A percentile compares a stretch with the other conserved stretches of the same genome.
These are phyloP conservation scores for Primulina eburnea DNA, from an alignment of 257 asterid species.

Conservation along the genomic window DNA sequence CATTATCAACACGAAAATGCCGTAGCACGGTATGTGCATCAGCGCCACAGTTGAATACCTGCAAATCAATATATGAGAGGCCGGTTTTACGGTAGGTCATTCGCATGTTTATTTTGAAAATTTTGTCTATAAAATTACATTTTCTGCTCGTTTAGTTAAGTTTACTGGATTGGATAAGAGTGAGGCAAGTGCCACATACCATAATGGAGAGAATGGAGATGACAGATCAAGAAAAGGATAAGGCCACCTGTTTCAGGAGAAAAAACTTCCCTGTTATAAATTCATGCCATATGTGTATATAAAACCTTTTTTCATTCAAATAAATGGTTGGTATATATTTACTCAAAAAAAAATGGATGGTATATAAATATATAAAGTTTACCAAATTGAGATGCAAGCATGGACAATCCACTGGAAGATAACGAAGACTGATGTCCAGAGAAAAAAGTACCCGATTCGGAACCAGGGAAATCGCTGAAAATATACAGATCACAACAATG, in stretches of 20 bases:
- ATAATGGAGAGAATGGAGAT: constrained; percentile 79
- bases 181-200: constrained; percentile 44
- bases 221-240: constrained; percentile 91
- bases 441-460: constrained; percentile 74
- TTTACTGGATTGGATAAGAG: not conserved
- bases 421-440: constrained; percentile 74
- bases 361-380: constrained; percentile 12
- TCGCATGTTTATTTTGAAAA: too few species aligned
- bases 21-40: constrained; percentile 89
- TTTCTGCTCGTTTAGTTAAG: too few species aligned
- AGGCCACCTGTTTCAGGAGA: constrained; percentile 76
- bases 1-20: constrained; percentile 62
- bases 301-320: not conserved
- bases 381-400: constrained; percentile 75
- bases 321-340: too few species aligned
- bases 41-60: constrained; percentile 89
- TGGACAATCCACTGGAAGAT: constrained; percentile 78
- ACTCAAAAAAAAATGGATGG: not conserved
- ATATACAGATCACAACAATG: not conserved
- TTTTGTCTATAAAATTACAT: too few species aligned
- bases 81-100: not conserved
- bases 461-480: constrained; percentile 96
- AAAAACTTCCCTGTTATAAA: constrained; percentile 5
- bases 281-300: not conserved
- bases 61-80: constrained; percentile 15